phyloP scores from a whole-genome alignment of 106 monocot species.

The Chionographis japonica region DNA sequence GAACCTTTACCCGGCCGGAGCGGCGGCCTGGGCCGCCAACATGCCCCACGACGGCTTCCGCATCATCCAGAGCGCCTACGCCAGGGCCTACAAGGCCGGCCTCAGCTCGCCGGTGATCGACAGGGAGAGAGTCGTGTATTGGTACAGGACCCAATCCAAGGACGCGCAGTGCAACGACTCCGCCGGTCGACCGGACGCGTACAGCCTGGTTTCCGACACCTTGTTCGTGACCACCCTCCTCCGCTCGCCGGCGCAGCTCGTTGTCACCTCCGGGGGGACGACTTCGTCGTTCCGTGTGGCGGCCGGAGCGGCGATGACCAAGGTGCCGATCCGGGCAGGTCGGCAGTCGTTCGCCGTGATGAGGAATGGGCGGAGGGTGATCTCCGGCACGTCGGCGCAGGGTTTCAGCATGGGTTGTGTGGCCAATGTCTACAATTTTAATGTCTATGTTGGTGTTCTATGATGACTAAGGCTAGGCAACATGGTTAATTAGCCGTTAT shows the following conservation, averaged over 20 bases:
- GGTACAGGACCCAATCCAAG: constrained; percentile 17
- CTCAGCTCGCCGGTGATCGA: not conserved
- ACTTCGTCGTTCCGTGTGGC: not conserved
- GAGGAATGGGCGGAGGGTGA: too few relatives aligned
- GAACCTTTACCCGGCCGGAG: constrained; percentile 13
- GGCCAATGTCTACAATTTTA: too few relatives aligned
- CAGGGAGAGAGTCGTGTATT: constrained; percentile 17
- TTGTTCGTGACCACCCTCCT: constrained; percentile 17
- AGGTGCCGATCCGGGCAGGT: too few relatives aligned
- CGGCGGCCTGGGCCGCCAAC: constrained; percentile 2
- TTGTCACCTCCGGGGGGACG: constrained; percentile 4
- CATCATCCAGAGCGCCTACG: constrained; percentile 17
- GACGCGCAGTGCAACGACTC: constrained; percentile 16
- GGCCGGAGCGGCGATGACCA: constrained; percentile 1
- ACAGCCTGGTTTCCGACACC: constrained; percentile 11
- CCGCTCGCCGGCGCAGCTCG: constrained; percentile 9
- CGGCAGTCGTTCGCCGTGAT: too few relatives aligned
- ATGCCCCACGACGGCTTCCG: constrained; percentile 20
- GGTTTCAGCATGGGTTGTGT: too few relatives aligned
- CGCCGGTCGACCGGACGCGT: constrained; percentile 7
- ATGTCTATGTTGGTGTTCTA: too few relatives aligned
- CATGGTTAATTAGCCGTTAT: too few relatives aligned
- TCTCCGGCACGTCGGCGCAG: too few relatives aligned
- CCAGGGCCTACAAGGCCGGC: constrained; percentile 18
- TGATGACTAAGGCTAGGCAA: too few relatives aligned